Conservation (phyloP, 805 yeast species). For the Yarrowia phangngaensis region DNA sequence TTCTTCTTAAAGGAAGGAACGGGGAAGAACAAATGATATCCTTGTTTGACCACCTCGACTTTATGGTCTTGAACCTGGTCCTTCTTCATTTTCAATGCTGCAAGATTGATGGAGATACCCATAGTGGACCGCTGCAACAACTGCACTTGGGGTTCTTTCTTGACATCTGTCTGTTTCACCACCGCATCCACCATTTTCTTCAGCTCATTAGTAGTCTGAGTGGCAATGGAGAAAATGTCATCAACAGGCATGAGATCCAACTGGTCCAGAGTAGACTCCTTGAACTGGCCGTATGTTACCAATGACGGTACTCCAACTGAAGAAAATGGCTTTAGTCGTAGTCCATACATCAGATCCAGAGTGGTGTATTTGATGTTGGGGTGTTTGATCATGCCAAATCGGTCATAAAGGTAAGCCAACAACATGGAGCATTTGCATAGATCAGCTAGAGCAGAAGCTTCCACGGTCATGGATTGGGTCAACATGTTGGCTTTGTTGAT, state of each 20-base stretch:
- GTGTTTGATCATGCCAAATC: conserved; percentile 4
- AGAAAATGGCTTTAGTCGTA: conserved; percentile 75
- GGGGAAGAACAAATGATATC: conserved; percentile 21
- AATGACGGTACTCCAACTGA: conserved; percentile 70
- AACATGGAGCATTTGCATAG: conserved; percentile 30
- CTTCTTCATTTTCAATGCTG: conserved; percentile 14
- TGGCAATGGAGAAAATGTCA: conserved; percentile 21
- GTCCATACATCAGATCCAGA: conserved; percentile 44
- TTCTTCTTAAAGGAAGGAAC: conserved; percentile 8
- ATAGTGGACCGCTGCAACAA: conserved; percentile 15
- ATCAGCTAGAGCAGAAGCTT: conserved; percentile 38
- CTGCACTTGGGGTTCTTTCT: conserved; percentile 20
- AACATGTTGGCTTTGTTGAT: conserved; percentile 34
- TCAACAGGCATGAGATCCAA: conserved; percentile 1
- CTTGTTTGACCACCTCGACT: conserved; percentile 20
- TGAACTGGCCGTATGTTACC: conserved; percentile 13
- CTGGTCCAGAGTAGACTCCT: conserved; percentile 12
- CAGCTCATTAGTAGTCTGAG: conserved; percentile 3
- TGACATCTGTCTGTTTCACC: conserved; percentile 23
- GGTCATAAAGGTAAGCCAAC: conserved; percentile 16
- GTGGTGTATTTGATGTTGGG: conserved; percentile 29
- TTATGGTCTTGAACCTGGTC: not conserved
- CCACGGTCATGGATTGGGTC: conserved; percentile 35
- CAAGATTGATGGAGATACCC: conserved; percentile 13
- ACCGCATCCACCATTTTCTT: conserved; percentile 24